Base-by-base conservation (phyloP, 768 basidiomycete species). In the Neoboletus subvelutipes region DNA sequence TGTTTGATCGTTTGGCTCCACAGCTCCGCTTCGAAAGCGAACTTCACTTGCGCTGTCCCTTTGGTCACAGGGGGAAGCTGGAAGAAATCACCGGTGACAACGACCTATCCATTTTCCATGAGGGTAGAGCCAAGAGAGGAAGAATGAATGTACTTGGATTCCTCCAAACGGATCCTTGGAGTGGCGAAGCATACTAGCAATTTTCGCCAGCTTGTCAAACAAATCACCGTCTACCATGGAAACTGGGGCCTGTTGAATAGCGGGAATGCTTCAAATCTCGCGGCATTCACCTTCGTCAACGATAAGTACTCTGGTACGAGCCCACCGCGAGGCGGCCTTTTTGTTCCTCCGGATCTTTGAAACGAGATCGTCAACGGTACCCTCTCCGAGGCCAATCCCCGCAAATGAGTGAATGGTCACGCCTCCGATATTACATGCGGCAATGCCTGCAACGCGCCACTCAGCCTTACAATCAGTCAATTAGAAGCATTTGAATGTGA, bases 21-120 rank as follows among this genome's bases (percentile, higher is more conserved):
- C 52, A 75, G 71, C 18, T 81, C 73, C 0, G 94, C 94, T 66
- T 99, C 94, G 67, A 99, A 99, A 1, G 92, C 93, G 65, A 98
- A 98, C 66, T 87, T 92, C 42, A 90, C 83, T 51, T 73, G 60
- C 0, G 69, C 69, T n/a, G 67, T 54, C 26, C 80, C 78, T 69
- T 87, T 94, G 8, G 78, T 77, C 0, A 98, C 94, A 2, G 97
- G 97, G 0, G 97, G 97, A 5, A 99, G 82, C 70, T 99, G 96
- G 76, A 98, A 98, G 76, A 98, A 98, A 69, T 99, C 97, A 9
- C 97, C 97, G 2, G 94, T 96, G 24, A 98, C 87, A 57, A 98
- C 79, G 40, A 98, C 74, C 90, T 94, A 67, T 43, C 45, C 45
- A 42, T 20, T 50, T 28, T 36, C 17, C 10, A 31, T 62, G 10